Evolutionary conservation across 2,329 filamentous ascomycete genomes (phyloP).

Genomic region (Ilyonectria mors-panacis): DNA sequence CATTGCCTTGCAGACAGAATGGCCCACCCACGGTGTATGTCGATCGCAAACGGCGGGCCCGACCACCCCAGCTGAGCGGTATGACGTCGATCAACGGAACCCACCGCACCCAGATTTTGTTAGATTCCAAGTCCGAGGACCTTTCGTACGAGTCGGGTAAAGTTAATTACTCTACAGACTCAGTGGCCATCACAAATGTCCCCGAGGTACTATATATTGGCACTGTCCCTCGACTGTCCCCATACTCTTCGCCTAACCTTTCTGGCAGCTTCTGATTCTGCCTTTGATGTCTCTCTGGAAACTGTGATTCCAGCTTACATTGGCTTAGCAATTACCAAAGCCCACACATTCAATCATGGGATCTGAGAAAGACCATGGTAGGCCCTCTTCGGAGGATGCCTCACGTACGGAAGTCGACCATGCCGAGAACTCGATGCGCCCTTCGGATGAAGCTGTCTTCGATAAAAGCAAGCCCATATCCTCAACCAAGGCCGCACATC

Average conservation of each 20-base stretch:
- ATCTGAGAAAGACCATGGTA: slow-evolving; percentile 25
- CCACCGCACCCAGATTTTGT: not conserved
- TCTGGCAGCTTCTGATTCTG: not conserved
- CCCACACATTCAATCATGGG: slow-evolving; percentile 9
- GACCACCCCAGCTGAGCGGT: not conserved
- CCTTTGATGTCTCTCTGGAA: not conserved
- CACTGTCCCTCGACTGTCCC: not conserved
- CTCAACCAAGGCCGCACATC: slow-evolving; percentile 46
- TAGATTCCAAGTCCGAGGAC: not conserved
- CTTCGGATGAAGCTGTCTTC: slow-evolving; percentile 27
- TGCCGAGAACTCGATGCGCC: slow-evolving; percentile 27
- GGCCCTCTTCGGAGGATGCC: slow-evolving; percentile 21
- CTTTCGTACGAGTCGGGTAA: not conserved
- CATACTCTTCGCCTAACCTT: too few relatives aligned
- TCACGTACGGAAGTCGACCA: slow-evolving; percentile 32
- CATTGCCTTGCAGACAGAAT: not conserved
- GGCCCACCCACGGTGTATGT: slow-evolving; percentile 9
- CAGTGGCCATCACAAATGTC: not conserved
- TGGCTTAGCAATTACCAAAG: not conserved
- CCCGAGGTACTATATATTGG: slow-evolving; percentile 1
- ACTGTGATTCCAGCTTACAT: not conserved
- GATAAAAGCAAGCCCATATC: slow-evolving; percentile 24
- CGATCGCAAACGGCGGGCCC: slow-evolving; percentile 14
- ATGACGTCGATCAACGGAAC: slow-evolving; percentile 16
- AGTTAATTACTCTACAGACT: not conserved